Base-by-base conservation (phyloP, 495 filamentous ascomycete species). In the Lasiosphaeria miniovina region DNA sequence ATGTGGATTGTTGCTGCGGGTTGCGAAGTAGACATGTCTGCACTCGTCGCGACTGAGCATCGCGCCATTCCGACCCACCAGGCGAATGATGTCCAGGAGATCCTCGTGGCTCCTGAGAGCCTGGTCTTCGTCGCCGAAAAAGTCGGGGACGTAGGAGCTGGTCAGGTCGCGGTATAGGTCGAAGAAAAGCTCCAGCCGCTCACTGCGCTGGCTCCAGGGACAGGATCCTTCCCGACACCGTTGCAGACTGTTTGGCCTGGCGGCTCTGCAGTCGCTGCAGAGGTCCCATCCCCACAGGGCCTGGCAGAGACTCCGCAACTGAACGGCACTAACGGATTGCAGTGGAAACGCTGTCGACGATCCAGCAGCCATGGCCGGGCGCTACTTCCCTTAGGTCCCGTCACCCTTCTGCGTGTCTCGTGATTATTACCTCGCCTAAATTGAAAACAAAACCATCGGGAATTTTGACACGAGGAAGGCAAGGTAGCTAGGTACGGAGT, bases 261-360 rank as follows among this genome's bases (percentile, higher is more conserved):
- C 56, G 8, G 11, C n/a, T 31, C 38, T 33, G 45, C 73, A 70
- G 36, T 55, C 55, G 11, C n/a, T 48, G 54, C 69, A 72, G 6
- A 69, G 34, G 8, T 52, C 31, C 70, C 68, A 74, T 34, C 59
- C 59, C 73, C 72, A 76, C 2, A 74, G 61, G n/a, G 54, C 50
- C 43, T 52, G 33, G 33, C 58, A 58, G 38, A 68, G 60, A 15
- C 32, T 58, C 49, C 61, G 55, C 6, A 69, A 61, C 36, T 74
- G 57, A 9, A 34, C 24, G 0, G 49, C 58, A 7, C 55, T 59
- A 8, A 62, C 51, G 32, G 6, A 36, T 45, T 54, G 49, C 15
- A 71, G 31, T 32, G 65, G 69, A 34, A 65, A 65, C 36, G 60
- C 55, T 31, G 54, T 57, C 7, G 43, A 46, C 4, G 38, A 36